phyloP scores from a whole-genome alignment of 768 basidiomycete genomes.

The Trametes villosa region DNA sequence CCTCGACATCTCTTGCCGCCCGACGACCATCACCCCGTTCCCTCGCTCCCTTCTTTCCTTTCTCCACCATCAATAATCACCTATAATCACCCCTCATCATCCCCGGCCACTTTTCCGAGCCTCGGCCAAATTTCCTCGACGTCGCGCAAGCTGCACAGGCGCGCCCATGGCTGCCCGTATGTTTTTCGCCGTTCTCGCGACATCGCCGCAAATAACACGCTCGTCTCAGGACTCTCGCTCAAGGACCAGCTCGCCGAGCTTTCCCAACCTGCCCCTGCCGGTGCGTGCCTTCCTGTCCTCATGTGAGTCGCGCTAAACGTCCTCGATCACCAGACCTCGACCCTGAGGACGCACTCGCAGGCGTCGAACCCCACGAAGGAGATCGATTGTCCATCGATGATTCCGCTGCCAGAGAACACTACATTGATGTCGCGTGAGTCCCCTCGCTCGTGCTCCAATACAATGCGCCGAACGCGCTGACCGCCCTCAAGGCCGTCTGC shows the following conservation, averaged over 20 bases:
- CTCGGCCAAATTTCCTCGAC: background rate
- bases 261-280: slow-evolving; percentile 68
- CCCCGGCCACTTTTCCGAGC: background rate
- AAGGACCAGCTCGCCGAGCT: slow-evolving; percentile 85
- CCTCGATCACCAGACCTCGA: slow-evolving; percentile 59
- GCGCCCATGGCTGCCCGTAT: slow-evolving; percentile 26
- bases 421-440: slow-evolving; percentile 81
- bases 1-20: background rate
- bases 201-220: slow-evolving; percentile 4
- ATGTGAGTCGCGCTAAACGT: slow-evolving; percentile 16
- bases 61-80: slow-evolving; percentile 1
- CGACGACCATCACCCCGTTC: slow-evolving; percentile 3
- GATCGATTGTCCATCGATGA: slow-evolving; percentile 39
- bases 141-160: background rate
- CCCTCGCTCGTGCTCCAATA: slow-evolving; percentile 7
- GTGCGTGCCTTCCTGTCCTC: slow-evolving; percentile 44
- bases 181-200: slow-evolving; percentile 6
- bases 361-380: slow-evolving; percentile 43
- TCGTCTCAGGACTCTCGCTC: slow-evolving; percentile 55
- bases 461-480: background rate
- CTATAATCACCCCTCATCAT: no score
- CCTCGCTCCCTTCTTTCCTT: slow-evolving; percentile 11
- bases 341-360: slow-evolving; percentile 66
- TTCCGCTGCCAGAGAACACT: slow-evolving; percentile 67
- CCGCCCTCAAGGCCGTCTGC: slow-evolving; percentile 59